These are phyloP conservation scores for Cercospora citrullina DNA, from an alignment of 2,329 filamentous ascomycete genomes.

Conservation along the genomic window DNA sequence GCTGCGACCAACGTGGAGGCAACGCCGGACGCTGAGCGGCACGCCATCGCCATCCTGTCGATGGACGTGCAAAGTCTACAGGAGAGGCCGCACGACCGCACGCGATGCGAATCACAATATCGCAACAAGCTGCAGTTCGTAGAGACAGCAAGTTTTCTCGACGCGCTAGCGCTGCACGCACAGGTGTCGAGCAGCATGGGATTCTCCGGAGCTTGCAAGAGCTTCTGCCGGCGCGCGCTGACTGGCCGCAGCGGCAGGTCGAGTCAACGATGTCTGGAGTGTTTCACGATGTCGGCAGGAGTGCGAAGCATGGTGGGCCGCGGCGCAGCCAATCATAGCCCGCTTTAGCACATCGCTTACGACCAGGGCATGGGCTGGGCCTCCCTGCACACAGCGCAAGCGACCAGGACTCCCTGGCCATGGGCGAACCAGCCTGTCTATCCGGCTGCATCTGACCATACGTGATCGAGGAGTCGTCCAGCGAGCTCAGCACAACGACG, in stretches of 20 bases:
- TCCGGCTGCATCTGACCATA: slow-evolving; percentile 17
- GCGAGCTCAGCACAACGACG: slow-evolving; percentile 1
- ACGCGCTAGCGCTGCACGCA: slow-evolving; percentile 17
- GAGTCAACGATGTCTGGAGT: slow-evolving; percentile 8
- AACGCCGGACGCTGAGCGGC: not conserved
- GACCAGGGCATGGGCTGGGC: slow-evolving; percentile 3
- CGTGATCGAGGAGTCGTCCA: slow-evolving; percentile 17
- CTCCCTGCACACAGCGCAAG: slow-evolving; percentile 7
- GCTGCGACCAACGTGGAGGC: not conserved
- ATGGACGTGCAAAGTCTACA: not conserved
- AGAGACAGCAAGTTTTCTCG: slow-evolving; percentile 11
- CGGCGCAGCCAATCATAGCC: slow-evolving; percentile 7
- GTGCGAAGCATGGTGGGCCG: slow-evolving; percentile 1
- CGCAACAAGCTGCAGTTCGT: not conserved
- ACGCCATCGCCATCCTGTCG: not conserved
- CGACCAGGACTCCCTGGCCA: slow-evolving; percentile 6
- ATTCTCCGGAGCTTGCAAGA: slow-evolving; percentile 21
- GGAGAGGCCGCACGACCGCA: not conserved
- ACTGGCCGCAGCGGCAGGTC: slow-evolving; percentile 15
- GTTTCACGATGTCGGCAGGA: slow-evolving; percentile 14
- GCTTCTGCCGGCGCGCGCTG: slow-evolving; percentile 7
- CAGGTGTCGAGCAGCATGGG: slow-evolving; percentile 22
- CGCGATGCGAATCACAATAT: not conserved
- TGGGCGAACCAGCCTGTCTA: slow-evolving; percentile 2
- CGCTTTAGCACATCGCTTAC: slow-evolving; percentile 2